Base-by-base conservation (phyloP, 2,329 filamentous ascomycete genomes). In the Raffaelea ambrosiae region DNA sequence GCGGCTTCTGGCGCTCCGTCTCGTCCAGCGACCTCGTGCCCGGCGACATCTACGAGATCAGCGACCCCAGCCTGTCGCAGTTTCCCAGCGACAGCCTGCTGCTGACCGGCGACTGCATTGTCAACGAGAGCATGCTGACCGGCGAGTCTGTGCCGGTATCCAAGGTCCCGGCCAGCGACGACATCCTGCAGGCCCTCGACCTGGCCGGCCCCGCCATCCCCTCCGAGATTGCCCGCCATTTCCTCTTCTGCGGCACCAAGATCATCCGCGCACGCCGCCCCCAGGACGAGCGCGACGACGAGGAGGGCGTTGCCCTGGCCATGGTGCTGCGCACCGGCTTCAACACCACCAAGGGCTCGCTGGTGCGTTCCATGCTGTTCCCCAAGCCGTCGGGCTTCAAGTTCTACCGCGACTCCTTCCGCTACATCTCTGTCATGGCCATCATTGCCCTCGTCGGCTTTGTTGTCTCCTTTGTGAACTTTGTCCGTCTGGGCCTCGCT, bases 51-150 rank as follows among this genome's bases (percentile, higher is more conserved):
- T 98, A 95, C 66, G 93, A 98, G 70, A 79, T 98, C 44, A 96
- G 91, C 49, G 94, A 98, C 63, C 93, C 93, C 2, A 88, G 84
- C 16, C 72, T 98, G 22, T 79, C 79, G 3, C 87, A 95, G 57
- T 86, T 97, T 53, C 93, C 93, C 1, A 93, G 88, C 59, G 93
- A 98, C 64, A 95, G 91, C 63, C 70, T 98, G 31, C 70, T 98
- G 5, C 74, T 98, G 0, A 88, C 87, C 46, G 94, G 93, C 38
- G 94, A 98, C 66, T 96, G 90, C 59, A 97, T 98, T 53, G 90
- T 98, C 55, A 98, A 98, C 59, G 93, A 98, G 67, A 97, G 93
- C 67, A 98, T 98, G 93, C 78, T 98, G 33, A 98, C 93, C 36
- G 86, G 91, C 49, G 93, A 98, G 71, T 97, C 93, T 38, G 90